Base-by-base conservation (phyloP, 1,139 yeast genomes). In the Suhomyces maxii region DNA sequence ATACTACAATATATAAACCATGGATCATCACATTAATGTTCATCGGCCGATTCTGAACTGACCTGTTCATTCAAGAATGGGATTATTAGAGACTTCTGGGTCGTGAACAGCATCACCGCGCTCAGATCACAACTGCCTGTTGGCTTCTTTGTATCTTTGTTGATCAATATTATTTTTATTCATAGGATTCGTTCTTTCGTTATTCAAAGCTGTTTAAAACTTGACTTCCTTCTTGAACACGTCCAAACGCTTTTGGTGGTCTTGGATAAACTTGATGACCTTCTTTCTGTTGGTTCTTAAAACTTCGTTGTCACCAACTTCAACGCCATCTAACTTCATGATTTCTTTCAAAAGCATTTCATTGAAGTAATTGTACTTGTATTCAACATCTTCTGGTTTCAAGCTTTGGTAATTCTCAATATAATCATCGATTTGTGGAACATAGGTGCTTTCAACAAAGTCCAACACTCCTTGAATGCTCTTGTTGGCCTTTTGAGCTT, bases 271-370 rank as follows among this genome's bases (percentile, higher is more conserved):
- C 56, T 77, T 81, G 53, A 86, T 82, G 9, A 79, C 77, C 48
- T 73, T 76, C 60, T 80, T 84, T 56, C 95, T 75, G 57, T 75
- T 74, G 38, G 71, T 71, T 56, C 88, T 79, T 54, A 86, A 68
- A 6, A 72, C 69, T 0, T 68, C 76, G 55, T 80, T 78, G 38
- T 76, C 64, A 61, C 66, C 52, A 55, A 78, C 76, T 47, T 86
- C 89, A 36, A 86, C 71, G 2, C 78, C 83, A 56, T 86, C 95
- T 49, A 86, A 69, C 49, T 77, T 79, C 73, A 86, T 73, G 55
- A 85, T 65, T 54, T 84, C 76, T 59, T 86, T 85, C 61, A 86
- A 69, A 43, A 86, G 67, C 76, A 79, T 78, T 60, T 86, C 95
- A 53, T 82, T 84, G 59, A 75, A 82, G 59, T 73, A 86, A 44